Percentiles rank a stretch among this genome's conserved stretches.
Evolutionary conservation across 164 flowering plant genomes (phyloP).

Genomic region (Aristolochia contorta): DNA sequence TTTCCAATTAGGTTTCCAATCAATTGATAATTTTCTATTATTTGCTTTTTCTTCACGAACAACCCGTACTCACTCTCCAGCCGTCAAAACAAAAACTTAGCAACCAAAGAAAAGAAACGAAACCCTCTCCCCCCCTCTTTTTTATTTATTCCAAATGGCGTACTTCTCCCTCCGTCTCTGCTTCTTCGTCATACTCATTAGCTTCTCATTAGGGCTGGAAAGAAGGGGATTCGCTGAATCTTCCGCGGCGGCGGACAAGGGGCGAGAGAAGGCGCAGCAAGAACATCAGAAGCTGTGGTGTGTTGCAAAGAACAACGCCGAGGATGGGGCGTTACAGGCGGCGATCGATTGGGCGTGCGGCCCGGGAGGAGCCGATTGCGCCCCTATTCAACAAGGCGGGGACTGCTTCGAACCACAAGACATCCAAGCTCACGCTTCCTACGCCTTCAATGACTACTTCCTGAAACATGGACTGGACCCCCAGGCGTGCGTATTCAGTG

Average conservation of each 20-base stretch:
- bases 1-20: too few relatives aligned
- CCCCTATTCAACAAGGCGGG: slow-evolving; percentile 56
- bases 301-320: slow-evolving; percentile 93
- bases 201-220: neutral
- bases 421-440: slow-evolving; percentile 53
- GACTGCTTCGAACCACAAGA: slow-evolving; percentile 50
- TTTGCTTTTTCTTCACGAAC: too few relatives aligned
- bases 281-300: slow-evolving; percentile 51
- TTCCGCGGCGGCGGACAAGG: neutral
- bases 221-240: neutral
- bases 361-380: slow-evolving; percentile 60
- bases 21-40: too few relatives aligned
- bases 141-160: too few relatives aligned
- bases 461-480: slow-evolving; percentile 37
- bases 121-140: slow-evolving; percentile 2
- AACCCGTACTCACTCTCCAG: too few relatives aligned
- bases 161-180: neutral
- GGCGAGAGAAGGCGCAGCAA: neutral
- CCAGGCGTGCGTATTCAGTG: slow-evolving; percentile 48
- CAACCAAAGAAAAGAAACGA: too few relatives aligned
- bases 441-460: slow-evolving; percentile 73
- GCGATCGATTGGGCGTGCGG: slow-evolving; percentile 92
- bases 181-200: neutral
- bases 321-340: slow-evolving; percentile 49
- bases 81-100: too few relatives aligned